Base-by-base conservation (phyloP, 2,329 filamentous ascomycete genomes). In the Alternaria conjuncta region DNA sequence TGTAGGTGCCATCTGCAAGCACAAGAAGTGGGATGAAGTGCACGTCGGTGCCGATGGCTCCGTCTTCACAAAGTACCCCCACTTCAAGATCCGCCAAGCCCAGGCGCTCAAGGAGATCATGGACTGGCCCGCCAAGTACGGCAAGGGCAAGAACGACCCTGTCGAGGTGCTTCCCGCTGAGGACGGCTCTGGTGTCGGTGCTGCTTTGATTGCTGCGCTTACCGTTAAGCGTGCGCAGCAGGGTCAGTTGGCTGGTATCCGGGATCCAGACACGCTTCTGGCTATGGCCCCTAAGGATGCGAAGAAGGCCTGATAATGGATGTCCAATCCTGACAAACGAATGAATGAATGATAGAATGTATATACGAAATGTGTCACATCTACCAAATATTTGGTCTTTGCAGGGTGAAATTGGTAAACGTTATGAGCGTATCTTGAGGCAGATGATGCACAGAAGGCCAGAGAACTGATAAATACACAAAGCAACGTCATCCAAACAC, bases 21-120 rank as follows among this genome's bases (percentile, higher is more conserved):
- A 98, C 90, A 98, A 97, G 88, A 87, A 88, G 71, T 95, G 94
- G 81, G 83, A 91, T 76, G 87, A 88, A 41, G 97, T 93, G 84
- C 96, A 98, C 81, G 96, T 99, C 45, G 96, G 96, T 74, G 96
- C 96, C 55, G 96, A 99, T 78, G 96, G 96, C 41, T 97, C 93
- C 18, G 95, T 99, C 58, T 99, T 99, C 85, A 97, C 97, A 87
- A 98, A 98, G 81, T 99, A 99, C 83, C 96, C 96, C 12, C 92
- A 97, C 83, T 99, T 99, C 88, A 97, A 97, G 86, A 88, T 90
- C 61, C 91, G 96, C 58, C 94, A 95, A 60, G 95, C 96, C 13
- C 86, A 90, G 79, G 96, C 96, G 26, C 87, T 99, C 57, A 90
- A 93, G 59, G 96, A 99, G 85, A 97, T 99, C 70, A 88, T 99